A percentile compares a stretch with the other conserved stretches of the same genome.
Evolutionary conservation across 1,284 basidiomycete species (phyloP).

Genomic region (Anthracocystis walkeri): DNA sequence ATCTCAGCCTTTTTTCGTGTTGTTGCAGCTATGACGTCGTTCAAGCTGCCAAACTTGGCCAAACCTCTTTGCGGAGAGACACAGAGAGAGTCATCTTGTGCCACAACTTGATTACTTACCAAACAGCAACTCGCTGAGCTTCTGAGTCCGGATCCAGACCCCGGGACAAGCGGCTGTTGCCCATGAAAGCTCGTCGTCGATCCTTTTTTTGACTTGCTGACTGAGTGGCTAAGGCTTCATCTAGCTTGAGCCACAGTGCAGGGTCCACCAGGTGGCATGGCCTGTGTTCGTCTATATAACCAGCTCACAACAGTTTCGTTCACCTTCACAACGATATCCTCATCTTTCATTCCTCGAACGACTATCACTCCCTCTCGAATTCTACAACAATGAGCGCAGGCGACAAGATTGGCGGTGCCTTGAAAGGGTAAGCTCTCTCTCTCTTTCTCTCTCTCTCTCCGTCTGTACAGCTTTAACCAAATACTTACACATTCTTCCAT

Average conservation of each 20-base stretch:
- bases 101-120: neutral
- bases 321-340: neutral
- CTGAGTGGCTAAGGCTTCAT: neutral
- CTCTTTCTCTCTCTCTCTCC: neutral
- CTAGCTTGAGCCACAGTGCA: neutral
- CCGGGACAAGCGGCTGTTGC: too few species aligned
- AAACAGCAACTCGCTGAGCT: neutral
- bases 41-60: neutral
- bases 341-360: neutral
- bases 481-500: neutral
- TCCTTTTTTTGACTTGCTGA: neutral
- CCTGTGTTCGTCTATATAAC: neutral
- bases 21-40: conserved; percentile 17
- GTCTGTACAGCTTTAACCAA: neutral
- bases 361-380: neutral
- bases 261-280: neutral
- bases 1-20: neutral
- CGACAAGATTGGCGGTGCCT: conserved; percentile 47
- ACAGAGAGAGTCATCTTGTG: too few species aligned
- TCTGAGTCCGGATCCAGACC: neutral
- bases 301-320: neutral
- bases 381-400: conserved; percentile 20
- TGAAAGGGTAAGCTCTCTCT: conserved; percentile 58
- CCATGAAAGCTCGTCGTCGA: neutral
- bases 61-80: neutral